These are phyloP conservation scores for Ceratobasidium sp. DNA, from an alignment of 1,284 basidiomycete species.

Conservation along the genomic window DNA sequence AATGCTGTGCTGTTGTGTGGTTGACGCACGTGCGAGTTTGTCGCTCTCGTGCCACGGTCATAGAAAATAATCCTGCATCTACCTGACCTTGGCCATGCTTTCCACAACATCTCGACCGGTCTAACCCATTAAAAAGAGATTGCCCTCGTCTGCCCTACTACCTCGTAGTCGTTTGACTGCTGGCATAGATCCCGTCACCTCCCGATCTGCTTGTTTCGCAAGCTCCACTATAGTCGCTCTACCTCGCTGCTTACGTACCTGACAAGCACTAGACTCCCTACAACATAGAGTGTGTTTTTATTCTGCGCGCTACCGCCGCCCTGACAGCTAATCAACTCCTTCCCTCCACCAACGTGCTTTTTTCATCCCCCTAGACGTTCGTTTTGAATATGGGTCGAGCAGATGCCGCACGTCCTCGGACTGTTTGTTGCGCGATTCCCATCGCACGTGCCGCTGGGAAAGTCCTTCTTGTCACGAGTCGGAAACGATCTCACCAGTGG, in stretches of 20 bases:
- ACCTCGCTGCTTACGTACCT: constrained; percentile 30
- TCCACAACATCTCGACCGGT: constrained; percentile 52
- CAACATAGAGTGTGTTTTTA: constrained; percentile 31
- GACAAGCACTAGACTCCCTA: constrained; percentile 18
- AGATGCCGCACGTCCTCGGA: constrained; percentile 31
- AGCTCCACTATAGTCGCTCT: neutral
- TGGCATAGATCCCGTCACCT: neutral
- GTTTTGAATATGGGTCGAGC: constrained; percentile 46
- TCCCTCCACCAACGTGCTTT: neutral
- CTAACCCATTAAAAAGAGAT: constrained; percentile 57
- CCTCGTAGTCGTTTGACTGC: constrained; percentile 44
- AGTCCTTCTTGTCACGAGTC: constrained; percentile 82
- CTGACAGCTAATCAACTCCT: constrained; percentile 36
- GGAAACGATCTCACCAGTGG: constrained; percentile 82
- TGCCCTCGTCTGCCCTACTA: constrained; percentile 53
- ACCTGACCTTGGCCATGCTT: constrained; percentile 27
- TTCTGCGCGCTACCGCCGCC: constrained; percentile 10
- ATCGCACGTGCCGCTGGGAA: constrained; percentile 77
- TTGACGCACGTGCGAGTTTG: constrained; percentile 44
- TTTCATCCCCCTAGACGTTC: neutral
- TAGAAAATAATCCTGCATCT: constrained; percentile 38
- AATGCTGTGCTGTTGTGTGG: constrained; percentile 38
- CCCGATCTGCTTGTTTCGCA: constrained; percentile 5
- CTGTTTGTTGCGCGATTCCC: constrained; percentile 86
- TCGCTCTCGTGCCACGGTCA: constrained; percentile 19